Evolutionary conservation across 2,329 filamentous ascomycete genomes (phyloP).

Genomic region (Stylonectria norvegica): DNA sequence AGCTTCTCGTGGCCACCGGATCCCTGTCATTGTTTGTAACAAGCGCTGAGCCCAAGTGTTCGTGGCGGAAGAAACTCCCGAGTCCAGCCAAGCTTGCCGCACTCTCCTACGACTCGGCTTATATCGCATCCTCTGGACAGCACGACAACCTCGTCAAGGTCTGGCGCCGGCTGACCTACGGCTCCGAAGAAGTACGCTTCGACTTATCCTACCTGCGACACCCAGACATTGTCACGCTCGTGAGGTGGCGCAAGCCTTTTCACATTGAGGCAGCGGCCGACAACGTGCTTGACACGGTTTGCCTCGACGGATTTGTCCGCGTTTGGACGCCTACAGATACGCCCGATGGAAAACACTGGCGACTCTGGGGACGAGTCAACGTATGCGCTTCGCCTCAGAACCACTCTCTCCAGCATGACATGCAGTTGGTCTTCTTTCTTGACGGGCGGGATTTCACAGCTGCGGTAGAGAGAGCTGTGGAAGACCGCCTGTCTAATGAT

Average conservation of each 20-base stretch:
- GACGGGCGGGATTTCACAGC: constrained; percentile 75
- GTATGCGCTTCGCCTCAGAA: constrained; percentile 65
- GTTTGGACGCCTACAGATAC: constrained; percentile 80
- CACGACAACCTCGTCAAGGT: constrained; percentile 86
- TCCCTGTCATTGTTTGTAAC: constrained; percentile 66
- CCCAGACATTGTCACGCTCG: constrained; percentile 70
- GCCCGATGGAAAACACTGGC: constrained; percentile 66
- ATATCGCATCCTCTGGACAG: constrained; percentile 76
- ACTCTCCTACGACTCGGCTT: constrained; percentile 81
- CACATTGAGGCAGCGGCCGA: constrained; percentile 75
- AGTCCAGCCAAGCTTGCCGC: constrained; percentile 69
- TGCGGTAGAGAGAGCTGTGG: constrained; percentile 73
- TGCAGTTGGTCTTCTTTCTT: constrained; percentile 65
- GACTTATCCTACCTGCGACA: constrained; percentile 91
- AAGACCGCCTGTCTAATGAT: constrained; percentile 51
- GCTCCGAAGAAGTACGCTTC: constrained; percentile 77
- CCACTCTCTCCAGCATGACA: constrained; percentile 16
- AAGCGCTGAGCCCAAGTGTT: constrained; percentile 46
- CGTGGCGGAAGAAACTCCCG: constrained; percentile 75
- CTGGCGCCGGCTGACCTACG: constrained; percentile 85
- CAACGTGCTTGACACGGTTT: constrained; percentile 88
- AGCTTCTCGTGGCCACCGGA: constrained; percentile 74
- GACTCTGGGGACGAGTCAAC: constrained; percentile 79
- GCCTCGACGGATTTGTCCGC: constrained; percentile 73
- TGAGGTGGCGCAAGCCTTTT: constrained; percentile 81